Conservation (phyloP, 305 asterid species). For the Fraxinus sp. region DNA sequence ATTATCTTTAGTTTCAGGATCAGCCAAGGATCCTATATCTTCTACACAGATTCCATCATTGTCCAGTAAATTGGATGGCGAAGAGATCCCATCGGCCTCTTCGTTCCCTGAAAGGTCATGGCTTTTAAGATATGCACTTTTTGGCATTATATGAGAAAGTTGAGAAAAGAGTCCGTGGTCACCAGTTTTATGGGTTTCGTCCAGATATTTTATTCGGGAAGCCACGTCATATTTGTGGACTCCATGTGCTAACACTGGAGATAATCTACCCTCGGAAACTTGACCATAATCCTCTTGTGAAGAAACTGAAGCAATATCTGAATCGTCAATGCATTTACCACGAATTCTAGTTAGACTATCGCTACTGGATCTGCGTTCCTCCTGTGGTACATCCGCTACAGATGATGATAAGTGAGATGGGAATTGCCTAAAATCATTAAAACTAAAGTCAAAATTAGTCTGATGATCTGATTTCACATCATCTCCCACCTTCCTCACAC, state of each 20-base stretch:
- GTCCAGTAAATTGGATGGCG: slow-evolving; percentile 47
- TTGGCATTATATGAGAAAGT: slow-evolving; percentile 35
- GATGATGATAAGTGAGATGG: slow-evolving; percentile 25
- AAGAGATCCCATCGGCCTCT: slow-evolving; percentile 45
- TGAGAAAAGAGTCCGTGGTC: slow-evolving; percentile 38
- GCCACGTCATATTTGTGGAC: slow-evolving; percentile 36
- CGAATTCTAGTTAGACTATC: slow-evolving; percentile 27
- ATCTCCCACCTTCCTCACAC: slow-evolving; percentile 24
- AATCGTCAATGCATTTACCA: slow-evolving; percentile 38
- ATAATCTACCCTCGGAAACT: slow-evolving; percentile 38
- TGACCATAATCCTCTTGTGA: slow-evolving; percentile 45
- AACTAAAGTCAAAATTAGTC: slow-evolving; percentile 23
- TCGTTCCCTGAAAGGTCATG: slow-evolving; percentile 51
- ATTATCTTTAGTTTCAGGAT: slow-evolving; percentile 50
- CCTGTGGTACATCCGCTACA: slow-evolving; percentile 20
- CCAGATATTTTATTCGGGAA: slow-evolving; percentile 37
- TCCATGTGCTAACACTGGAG: slow-evolving; percentile 36
- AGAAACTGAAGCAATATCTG: slow-evolving; percentile 39
- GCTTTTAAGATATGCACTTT: slow-evolving; percentile 40
- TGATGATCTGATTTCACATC: slow-evolving; percentile 28
- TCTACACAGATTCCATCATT: slow-evolving; percentile 47
- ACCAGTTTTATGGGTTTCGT: slow-evolving; percentile 24
- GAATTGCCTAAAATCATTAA: slow-evolving; percentile 19
- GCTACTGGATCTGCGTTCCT: slow-evolving; percentile 28
- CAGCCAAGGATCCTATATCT: slow-evolving; percentile 41